Percentiles rank a stretch among this genome's conserved stretches.
These are phyloP conservation scores for Fagopyrum esculentum DNA, from an alignment of 148 eudicot genomes.

Conservation along the genomic window DNA sequence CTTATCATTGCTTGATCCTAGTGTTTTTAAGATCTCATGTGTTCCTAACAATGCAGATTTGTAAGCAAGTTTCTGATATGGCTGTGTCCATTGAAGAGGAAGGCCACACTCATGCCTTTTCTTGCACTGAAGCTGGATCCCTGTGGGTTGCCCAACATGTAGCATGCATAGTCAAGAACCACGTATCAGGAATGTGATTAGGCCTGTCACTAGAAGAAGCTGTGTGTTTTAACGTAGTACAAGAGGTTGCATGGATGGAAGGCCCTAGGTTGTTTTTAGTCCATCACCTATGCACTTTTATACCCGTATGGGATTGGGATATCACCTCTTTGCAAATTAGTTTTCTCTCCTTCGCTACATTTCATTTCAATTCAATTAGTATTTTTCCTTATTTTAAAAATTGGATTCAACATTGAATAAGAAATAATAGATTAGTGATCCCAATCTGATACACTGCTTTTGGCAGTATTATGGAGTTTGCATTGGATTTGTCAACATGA, in stretches of 20 bases:
- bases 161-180: conserved; percentile 45
- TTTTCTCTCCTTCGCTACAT: too few relatives aligned
- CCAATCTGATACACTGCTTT: not conserved
- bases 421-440: conserved; percentile 7
- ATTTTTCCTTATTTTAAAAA: not conserved
- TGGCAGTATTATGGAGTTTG: conserved; percentile 1
- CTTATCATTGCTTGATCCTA: not conserved
- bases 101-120: conserved; percentile 74
- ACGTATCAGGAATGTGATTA: conserved; percentile 18
- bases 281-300: too few relatives aligned
- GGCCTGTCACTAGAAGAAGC: not conserved
- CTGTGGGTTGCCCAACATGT: conserved; percentile 78
- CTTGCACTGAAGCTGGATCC: conserved; percentile 78
- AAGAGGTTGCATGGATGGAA: not conserved
- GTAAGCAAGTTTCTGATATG: conserved; percentile 52
- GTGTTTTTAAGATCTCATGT: too few relatives aligned
- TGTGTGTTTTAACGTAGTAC: not conserved
- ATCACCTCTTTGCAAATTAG: too few relatives aligned
- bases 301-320: too few relatives aligned
- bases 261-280: not conserved
- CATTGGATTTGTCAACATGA: not conserved
- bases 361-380: not conserved
- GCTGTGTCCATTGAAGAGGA: conserved; percentile 54
- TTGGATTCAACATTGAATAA: not conserved
- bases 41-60: conserved; percentile 34